A percentile compares a stretch with the other conserved stretches of the same genome.
These are phyloP conservation scores for Boletus rex-veris DNA, from an alignment of 768 basidiomycete species.

Conservation along the genomic window DNA sequence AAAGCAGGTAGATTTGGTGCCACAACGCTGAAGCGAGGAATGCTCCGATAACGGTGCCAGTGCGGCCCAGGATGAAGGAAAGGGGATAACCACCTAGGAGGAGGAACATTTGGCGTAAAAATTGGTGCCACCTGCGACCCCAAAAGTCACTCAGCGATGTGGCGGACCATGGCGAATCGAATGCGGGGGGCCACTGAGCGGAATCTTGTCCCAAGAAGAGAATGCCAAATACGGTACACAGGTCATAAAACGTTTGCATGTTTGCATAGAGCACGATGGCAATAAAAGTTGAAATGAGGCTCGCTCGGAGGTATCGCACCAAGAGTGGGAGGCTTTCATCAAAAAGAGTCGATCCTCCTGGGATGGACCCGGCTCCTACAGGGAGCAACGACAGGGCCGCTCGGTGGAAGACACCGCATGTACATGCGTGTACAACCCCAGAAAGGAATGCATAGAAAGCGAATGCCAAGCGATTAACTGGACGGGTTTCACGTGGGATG, in stretches of 20 bases:
- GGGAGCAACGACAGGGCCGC: background rate
- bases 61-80: background rate
- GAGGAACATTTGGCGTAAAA: background rate
- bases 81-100: background rate
- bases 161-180: background rate
- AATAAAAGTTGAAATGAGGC: background rate
- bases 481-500: conserved; percentile 2
- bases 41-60: background rate
- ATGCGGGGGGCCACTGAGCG: conserved; percentile 1
- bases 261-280: too few relatives aligned
- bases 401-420: background rate
- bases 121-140: conserved; percentile 4
- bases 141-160: conserved; percentile 1
- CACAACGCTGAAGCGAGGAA: background rate
- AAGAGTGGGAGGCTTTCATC: background rate
- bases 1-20: background rate
- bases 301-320: background rate
- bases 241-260: background rate
- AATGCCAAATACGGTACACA: background rate
- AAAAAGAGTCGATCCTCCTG: background rate
- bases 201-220: background rate
- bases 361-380: background rate
- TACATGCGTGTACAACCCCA: background rate
- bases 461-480: background rate
- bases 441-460: background rate